phyloP scores from a whole-genome alignment of 345 rosid species.

The Syzygium oleosum region DNA sequence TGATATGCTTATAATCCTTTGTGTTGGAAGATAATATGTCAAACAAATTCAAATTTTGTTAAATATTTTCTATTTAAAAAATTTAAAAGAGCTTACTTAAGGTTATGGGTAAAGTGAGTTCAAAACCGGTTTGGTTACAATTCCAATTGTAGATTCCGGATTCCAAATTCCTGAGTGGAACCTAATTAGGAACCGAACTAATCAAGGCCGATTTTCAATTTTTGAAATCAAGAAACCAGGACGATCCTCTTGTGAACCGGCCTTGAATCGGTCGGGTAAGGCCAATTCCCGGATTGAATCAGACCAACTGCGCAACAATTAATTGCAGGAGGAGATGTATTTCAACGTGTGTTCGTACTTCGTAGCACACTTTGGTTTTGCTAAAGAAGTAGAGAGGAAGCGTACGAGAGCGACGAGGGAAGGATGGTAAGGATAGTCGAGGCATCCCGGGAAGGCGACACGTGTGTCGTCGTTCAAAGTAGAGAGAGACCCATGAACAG shows the following conservation, averaged over 20 bases:
- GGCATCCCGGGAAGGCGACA: background rate
- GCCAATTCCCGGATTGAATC: background rate
- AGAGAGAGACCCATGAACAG: background rate
- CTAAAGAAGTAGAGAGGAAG: background rate
- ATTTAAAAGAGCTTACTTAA: background rate
- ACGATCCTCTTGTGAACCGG: too few species aligned
- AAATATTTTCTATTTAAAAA: background rate
- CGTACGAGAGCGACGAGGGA: background rate
- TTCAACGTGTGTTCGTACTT: background rate
- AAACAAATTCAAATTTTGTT: background rate
- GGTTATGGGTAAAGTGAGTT: background rate
- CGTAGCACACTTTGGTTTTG: background rate
- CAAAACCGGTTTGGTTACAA: fast-evolving
- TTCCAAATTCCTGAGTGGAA: fast-evolving
- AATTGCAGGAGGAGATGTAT: background rate
- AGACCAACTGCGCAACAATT: background rate
- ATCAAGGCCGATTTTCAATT: background rate
- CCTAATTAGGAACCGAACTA: fast-evolving
- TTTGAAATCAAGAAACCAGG: fast-evolving
- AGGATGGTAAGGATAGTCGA: background rate
- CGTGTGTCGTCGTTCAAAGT: background rate
- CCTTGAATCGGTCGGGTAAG: background rate
- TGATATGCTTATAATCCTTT: background rate
- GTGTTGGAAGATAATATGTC: background rate
- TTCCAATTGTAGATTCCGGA: background rate